Evolutionary conservation across 768 basidiomycete species (phyloP), one percentile per base, ranked within the genome.

Genomic region (Phylloporus sp.): DNA sequence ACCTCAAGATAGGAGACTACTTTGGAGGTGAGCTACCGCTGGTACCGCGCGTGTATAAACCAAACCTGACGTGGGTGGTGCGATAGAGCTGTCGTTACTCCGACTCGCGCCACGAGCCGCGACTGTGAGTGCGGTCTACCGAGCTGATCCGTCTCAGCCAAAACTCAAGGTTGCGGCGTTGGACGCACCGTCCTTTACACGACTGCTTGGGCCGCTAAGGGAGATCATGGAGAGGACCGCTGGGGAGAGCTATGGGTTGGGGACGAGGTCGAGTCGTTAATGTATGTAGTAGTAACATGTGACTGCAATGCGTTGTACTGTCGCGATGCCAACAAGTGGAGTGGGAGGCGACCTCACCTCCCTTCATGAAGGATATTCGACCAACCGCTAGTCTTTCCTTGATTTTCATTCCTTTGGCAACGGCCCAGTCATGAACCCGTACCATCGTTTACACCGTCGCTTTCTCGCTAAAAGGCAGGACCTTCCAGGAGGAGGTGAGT

Each of bases 151-250:
- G 29, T 70, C 75, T 23, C 64, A 68, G 54, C 79, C 78, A 11
- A 91, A 87, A 67, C 80, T 99, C 38, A 91, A 95, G 68, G 92
- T 97, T 12, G 95, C 95, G 7, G 91, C 91, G 10, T 76, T 99
- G 57, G 94, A 94, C 61, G 91, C 92, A 31, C 81, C 89, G 52
- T 88, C 95, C 18, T 99, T 99, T 65, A 97, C 93, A 12, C 84
- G 95, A 35, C 74, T 99, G 38, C 81, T 99, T 28, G 95, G 95
- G 5, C 93, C 94, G 20, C 74, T 95, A 57, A 83, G 90, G 54
- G 94, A 95, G 68, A 85, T 93, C 65, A 92, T 95, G 91, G 91
- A 92, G 64, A 81, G 91, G 59, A 82, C 86, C 62, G 86, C 90
- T n/a, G 88, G 86, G 20, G 86, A 88, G 64, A 77, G 75, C 44